A percentile compares a stretch with the other conserved stretches of the same genome.
Conservation (phyloP, 148 eudicot genomes). For the Rhododendron vialii region DNA sequence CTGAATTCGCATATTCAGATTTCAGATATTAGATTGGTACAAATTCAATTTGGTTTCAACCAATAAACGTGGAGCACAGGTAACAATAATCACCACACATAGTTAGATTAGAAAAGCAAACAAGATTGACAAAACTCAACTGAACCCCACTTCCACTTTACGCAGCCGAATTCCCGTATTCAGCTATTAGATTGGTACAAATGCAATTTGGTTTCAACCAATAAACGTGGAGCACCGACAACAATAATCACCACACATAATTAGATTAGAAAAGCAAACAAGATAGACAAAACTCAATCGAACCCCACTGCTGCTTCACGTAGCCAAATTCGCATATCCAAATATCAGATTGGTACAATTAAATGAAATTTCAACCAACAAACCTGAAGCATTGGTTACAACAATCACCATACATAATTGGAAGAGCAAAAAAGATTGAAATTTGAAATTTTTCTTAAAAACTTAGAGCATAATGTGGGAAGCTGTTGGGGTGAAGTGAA, state of each 20-base stretch:
- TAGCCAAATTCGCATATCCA: not conserved
- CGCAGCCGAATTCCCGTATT: not conserved
- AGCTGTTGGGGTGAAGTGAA: slow-evolving; percentile 3
- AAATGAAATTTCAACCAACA: not conserved
- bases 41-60: not conserved
- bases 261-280: not conserved
- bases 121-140: not conserved
- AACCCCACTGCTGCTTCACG: not conserved
- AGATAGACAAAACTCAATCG: not conserved
- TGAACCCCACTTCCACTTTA: not conserved
- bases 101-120: not conserved
- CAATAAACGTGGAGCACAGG: not conserved
- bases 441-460: not conserved
- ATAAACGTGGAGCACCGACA: not conserved
- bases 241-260: not conserved
- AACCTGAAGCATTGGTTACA: not conserved
- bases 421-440: not conserved
- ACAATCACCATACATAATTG: not conserved
- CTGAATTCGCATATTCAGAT: not conserved
- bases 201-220: not conserved
- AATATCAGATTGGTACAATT: not conserved
- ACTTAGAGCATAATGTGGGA: not conserved
- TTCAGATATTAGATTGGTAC: not conserved
- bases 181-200: not conserved
- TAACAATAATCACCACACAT: not conserved